A percentile compares a stretch with the other conserved stretches of the same genome.
These are phyloP conservation scores for Monosporozyma siamensis DNA, from an alignment of 805 yeast species.

Conservation along the genomic window DNA sequence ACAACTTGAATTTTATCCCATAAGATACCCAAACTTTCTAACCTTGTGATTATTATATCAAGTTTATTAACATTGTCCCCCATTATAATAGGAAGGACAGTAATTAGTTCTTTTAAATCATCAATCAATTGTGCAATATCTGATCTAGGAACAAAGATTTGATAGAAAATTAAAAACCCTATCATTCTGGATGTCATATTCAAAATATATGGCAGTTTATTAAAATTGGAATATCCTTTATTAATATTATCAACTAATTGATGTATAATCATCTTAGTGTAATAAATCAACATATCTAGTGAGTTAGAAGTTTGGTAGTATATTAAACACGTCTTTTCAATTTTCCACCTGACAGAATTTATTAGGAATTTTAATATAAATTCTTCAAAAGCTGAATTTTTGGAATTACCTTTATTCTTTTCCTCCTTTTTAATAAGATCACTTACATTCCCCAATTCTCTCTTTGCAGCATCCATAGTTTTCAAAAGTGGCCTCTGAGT, in stretches of 20 bases:
- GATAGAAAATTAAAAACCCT: constrained; percentile 21
- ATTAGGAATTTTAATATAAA: constrained; percentile 17
- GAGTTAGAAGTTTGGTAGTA: constrained; percentile 17
- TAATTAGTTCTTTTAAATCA: constrained; percentile 18
- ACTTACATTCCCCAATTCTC: constrained; percentile 14
- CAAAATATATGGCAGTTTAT: constrained; percentile 21
- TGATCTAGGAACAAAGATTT: constrained; percentile 14
- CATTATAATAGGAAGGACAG: constrained; percentile 11
- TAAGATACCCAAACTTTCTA: constrained; percentile 13
- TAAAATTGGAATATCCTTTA: constrained; percentile 10
- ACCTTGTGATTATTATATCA: constrained; percentile 11
- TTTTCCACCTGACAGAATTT: constrained; percentile 22
- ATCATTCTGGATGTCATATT: constrained; percentile 14
- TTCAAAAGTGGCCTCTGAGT: constrained; percentile 22
- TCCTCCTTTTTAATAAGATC: not conserved
- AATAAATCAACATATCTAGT: constrained; percentile 12
- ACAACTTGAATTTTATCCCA: constrained; percentile 20
- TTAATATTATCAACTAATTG: constrained; percentile 16
- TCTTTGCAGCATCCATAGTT: constrained; percentile 22
- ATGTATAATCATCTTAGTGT: constrained; percentile 15
- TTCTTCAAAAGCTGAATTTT: constrained; percentile 17
- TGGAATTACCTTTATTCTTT: constrained; percentile 7
- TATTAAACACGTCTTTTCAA: constrained; percentile 18
- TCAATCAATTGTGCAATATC: constrained; percentile 14
- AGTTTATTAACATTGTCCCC: constrained; percentile 11